Evolutionary conservation across 176 grass and related monocot genomes (phyloP).

Genomic region (Phoenix dactylifera): DNA sequence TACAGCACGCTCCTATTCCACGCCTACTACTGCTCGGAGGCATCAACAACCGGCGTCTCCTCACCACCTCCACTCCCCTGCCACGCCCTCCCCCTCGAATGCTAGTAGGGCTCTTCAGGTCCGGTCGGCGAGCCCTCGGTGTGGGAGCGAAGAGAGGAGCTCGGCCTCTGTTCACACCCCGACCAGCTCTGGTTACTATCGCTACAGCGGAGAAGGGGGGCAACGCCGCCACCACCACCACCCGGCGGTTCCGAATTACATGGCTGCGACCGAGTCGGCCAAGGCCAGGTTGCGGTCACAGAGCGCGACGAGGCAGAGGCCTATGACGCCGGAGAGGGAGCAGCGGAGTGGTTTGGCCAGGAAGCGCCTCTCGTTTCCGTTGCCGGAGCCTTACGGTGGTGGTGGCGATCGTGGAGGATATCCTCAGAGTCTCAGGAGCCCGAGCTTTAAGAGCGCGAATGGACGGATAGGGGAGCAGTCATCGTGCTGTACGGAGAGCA

Average conservation of each 20-base stretch:
- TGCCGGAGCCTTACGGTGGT: slow-evolving; percentile 19
- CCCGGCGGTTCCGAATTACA: slow-evolving; percentile 63
- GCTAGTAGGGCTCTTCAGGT: slow-evolving; percentile 36
- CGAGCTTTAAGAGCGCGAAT: slow-evolving; percentile 86
- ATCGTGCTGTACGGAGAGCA: slow-evolving; percentile 68
- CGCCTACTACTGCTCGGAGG: slow-evolving; percentile 25
- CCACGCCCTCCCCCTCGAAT: slow-evolving; percentile 68
- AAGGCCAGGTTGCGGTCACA: slow-evolving; percentile 69
- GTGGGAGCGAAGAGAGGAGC: slow-evolving; percentile 6
- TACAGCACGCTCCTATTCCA: slow-evolving; percentile 66
- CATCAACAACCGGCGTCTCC: slow-evolving; percentile 8
- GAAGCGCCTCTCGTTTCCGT: slow-evolving; percentile 81
- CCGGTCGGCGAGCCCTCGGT: slow-evolving; percentile 75
- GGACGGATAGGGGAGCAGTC: slow-evolving; percentile 66
- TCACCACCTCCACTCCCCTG: slow-evolving; percentile 21
- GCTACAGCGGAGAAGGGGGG: too few relatives aligned
- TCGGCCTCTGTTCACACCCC: not conserved
- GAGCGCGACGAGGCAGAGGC: slow-evolving; percentile 70
- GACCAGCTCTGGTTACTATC: too few relatives aligned
- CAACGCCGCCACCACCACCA: slow-evolving; percentile 12
- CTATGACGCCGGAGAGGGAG: slow-evolving; percentile 60
- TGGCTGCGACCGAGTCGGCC: slow-evolving; percentile 88
- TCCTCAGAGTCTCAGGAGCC: slow-evolving; percentile 59
- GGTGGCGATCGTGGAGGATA: slow-evolving; percentile 7
- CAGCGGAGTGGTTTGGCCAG: slow-evolving; percentile 22